phyloP scores from a whole-genome alignment of 352 stramenopile species.

The Globisporangium radiosum region DNA sequence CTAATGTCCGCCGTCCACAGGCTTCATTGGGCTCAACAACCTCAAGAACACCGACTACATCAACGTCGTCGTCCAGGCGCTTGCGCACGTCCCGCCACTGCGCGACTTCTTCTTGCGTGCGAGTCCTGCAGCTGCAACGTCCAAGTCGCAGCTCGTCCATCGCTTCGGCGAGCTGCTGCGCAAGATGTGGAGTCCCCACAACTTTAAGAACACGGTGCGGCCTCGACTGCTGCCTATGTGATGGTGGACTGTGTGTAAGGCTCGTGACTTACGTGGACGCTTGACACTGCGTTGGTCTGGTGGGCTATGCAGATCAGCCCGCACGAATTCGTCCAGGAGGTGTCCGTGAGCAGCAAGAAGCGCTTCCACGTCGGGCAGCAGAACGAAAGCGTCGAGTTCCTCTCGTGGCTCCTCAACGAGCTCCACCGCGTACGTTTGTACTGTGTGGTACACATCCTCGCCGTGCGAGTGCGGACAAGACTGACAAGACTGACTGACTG shows the following conservation, averaged over 20 bases:
- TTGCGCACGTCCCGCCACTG: slow-evolving; percentile 93
- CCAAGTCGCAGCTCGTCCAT: slow-evolving; percentile 83
- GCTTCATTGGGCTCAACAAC: slow-evolving; percentile 98
- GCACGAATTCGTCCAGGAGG: slow-evolving; percentile 95
- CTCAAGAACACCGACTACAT: slow-evolving; percentile 97
- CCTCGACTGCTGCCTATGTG: not conserved
- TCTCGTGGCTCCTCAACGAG: slow-evolving; percentile 95
- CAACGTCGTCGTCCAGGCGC: slow-evolving; percentile 94
- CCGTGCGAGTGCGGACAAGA: no score
- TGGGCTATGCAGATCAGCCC: slow-evolving; percentile 76
- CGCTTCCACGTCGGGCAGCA: slow-evolving; percentile 93
- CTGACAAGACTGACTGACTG: no score
- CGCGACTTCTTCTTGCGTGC: slow-evolving; percentile 93
- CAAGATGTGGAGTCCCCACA: slow-evolving; percentile 97
- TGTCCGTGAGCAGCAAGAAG: slow-evolving; percentile 94
- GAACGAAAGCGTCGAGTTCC: slow-evolving; percentile 94
- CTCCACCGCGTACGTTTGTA: slow-evolving; percentile 76
- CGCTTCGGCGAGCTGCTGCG: slow-evolving; percentile 94
- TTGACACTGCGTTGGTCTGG: not conserved
- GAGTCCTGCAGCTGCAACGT: slow-evolving; percentile 33
- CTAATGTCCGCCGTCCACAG: slow-evolving; percentile 17
- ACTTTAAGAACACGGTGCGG: slow-evolving; percentile 96
- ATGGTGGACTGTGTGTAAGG: not conserved
- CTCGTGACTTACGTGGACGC: no score
- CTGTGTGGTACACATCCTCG: not conserved